A percentile compares a stretch with the other conserved stretches of the same genome.
These are phyloP conservation scores for Astrephomene gubernaculifera DNA, from an alignment of 139 green algal species.

Conservation along the genomic window DNA sequence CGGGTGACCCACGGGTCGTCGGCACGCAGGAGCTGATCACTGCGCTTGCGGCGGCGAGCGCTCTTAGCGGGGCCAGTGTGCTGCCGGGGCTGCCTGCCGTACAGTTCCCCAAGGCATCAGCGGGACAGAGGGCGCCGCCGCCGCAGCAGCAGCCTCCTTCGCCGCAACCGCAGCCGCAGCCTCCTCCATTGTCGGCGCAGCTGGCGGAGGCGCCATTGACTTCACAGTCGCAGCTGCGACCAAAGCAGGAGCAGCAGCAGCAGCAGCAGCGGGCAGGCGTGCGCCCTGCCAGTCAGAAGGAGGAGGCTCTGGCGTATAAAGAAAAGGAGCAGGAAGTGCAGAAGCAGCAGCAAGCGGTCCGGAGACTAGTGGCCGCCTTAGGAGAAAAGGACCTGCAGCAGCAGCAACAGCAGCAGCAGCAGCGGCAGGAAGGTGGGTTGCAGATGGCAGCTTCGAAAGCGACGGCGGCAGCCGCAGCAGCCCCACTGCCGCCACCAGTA, in stretches of 20 bases:
- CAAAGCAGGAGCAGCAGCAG: not conserved
- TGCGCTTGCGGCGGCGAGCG: slow-evolving; percentile 11
- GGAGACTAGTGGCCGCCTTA: too few relatives aligned
- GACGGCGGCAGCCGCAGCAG: not conserved
- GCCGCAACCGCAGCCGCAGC: not conserved
- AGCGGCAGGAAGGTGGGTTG: not conserved
- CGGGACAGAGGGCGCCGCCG: not conserved
- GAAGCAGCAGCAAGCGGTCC: not conserved
- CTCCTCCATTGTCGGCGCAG: not conserved
- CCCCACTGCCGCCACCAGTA: not conserved
- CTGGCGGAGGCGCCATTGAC: not conserved
- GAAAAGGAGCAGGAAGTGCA: not conserved
- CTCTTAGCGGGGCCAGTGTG: not conserved
- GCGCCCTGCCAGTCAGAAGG: not conserved
- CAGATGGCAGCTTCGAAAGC: not conserved
- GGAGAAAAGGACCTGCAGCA: not conserved
- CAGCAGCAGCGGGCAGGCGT: too few relatives aligned
- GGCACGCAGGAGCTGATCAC: slow-evolving; percentile 8
- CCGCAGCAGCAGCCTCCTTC: not conserved
- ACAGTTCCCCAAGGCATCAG: slow-evolving; percentile 18
- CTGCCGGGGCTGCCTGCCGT: not conserved
- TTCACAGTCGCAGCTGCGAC: not conserved
- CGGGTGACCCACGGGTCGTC: not conserved
- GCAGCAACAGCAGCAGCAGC: not conserved
- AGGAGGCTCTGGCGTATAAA: not conserved